phyloP scores from a whole-genome alignment of 768 basidiomycete species.

The Phylloporus sp. region DNA sequence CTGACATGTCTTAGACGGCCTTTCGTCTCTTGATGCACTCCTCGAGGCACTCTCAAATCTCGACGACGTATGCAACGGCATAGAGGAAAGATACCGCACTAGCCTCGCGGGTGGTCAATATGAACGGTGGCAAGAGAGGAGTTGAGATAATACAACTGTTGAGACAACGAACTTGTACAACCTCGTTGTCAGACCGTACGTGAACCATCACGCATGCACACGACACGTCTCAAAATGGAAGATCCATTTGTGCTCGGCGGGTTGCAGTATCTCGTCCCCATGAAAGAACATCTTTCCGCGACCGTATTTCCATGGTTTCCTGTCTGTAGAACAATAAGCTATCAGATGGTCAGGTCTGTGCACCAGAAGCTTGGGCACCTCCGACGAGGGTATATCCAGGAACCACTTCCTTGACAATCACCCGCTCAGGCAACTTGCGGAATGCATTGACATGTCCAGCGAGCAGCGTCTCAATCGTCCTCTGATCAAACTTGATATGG shows the following conservation, averaged over 20 bases:
- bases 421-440: slow-evolving; percentile 11
- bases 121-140: slow-evolving; percentile 69
- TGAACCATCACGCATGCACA: neutral
- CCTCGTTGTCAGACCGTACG: neutral
- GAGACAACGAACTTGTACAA: neutral
- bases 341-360: slow-evolving; percentile 1
- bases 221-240: slow-evolving; percentile 17
- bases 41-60: slow-evolving; percentile 73
- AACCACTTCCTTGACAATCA: slow-evolving; percentile 8
- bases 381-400: slow-evolving; percentile 21
- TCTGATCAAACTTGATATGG: slow-evolving; percentile 6
- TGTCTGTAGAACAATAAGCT: slow-evolving; percentile 10
- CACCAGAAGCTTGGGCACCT: slow-evolving; percentile 8
- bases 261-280: slow-evolving; percentile 11
- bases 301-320: slow-evolving; percentile 28
- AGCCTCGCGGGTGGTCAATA: slow-evolving; percentile 54
- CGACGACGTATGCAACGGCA: slow-evolving; percentile 66
- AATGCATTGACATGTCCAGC: slow-evolving; percentile 15
- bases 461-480: slow-evolving; percentile 24
- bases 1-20: slow-evolving; percentile 54
- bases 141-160: slow-evolving; percentile 28
- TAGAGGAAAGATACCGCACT: slow-evolving; percentile 63
- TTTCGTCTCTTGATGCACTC: slow-evolving; percentile 83
- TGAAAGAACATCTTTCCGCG: slow-evolving; percentile 26
- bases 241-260: slow-evolving; percentile 28